These are phyloP conservation scores for Adiantum capillusveneris DNA, from an alignment of 75 land plant species.

Conservation along the genomic window DNA sequence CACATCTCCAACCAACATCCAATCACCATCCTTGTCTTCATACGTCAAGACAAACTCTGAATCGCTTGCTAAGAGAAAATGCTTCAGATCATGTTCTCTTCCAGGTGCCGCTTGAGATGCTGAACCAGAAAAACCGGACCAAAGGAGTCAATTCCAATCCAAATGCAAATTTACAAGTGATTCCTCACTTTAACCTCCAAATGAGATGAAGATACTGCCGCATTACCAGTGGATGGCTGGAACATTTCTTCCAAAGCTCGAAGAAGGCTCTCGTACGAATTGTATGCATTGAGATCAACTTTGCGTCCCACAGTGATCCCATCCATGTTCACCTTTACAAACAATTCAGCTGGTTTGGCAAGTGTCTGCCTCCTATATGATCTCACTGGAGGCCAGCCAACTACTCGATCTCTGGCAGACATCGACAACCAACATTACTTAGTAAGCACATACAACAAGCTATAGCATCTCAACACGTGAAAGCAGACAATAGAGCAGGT, in stretches of 20 bases:
- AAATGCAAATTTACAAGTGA: too few species aligned
- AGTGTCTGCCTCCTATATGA: constrained; percentile 50
- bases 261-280: constrained; percentile 44
- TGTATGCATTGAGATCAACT: constrained; percentile 58
- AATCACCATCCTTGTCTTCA: constrained; percentile 83
- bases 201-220: too few species aligned
- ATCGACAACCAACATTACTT: background rate
- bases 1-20: constrained; percentile 94
- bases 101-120: background rate
- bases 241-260: constrained; percentile 63
- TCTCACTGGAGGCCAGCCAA: constrained; percentile 77
- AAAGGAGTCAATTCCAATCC: background rate
- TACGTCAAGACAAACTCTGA: constrained; percentile 79
- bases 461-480: too few species aligned
- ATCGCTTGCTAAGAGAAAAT: constrained; percentile 35
- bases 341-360: constrained; percentile 36
- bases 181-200: too few species aligned
- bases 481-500: too few species aligned
- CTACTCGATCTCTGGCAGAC: constrained; percentile 23
- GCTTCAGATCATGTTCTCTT: constrained; percentile 20
- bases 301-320: constrained; percentile 70
- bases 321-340: constrained; percentile 84
- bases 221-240: constrained; percentile 10
- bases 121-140: background rate
- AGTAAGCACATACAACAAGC: too few species aligned